Percentiles rank a stretch among this genome's conserved stretches.
Conservation (phyloP, 1,284 basidiomycete species). For the Termitomyces sp. region DNA sequence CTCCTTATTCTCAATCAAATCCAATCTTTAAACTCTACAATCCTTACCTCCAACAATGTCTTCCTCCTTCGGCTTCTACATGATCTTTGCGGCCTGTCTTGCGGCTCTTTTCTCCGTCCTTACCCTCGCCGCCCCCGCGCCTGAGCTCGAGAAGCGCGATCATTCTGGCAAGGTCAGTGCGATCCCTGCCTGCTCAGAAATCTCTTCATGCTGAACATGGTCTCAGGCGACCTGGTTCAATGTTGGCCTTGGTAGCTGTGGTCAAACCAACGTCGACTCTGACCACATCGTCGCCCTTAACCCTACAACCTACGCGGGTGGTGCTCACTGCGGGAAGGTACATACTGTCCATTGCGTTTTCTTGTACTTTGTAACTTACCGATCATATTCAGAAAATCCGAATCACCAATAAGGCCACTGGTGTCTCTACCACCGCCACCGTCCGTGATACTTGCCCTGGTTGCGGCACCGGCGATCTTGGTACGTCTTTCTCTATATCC, state of each 20-base stretch:
- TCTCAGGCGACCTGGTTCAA: constrained; percentile 37
- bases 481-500: constrained; percentile 8
- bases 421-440: constrained; percentile 15
- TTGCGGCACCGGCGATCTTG: constrained; percentile 18
- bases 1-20: constrained; percentile 1
- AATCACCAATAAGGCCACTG: constrained; percentile 14
- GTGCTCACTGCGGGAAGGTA: constrained; percentile 35
- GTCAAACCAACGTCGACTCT: constrained; percentile 28
- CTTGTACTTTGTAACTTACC: neutral
- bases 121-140: constrained; percentile 6
- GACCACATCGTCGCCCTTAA: constrained; percentile 37
- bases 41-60: constrained; percentile 10
- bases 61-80: constrained; percentile 11
- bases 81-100: constrained; percentile 8
- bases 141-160: constrained; percentile 6
- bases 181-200: neutral
- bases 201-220: neutral
- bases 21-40: neutral
- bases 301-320: constrained; percentile 27
- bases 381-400: constrained; percentile 10
- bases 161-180: constrained; percentile 12
- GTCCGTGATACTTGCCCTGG: constrained; percentile 20
- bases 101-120: constrained; percentile 7
- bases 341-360: neutral
- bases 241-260: constrained; percentile 39